Evolutionary conservation across 2,329 filamentous ascomycete species (phyloP).

Genomic region (Botrytis porri): DNA sequence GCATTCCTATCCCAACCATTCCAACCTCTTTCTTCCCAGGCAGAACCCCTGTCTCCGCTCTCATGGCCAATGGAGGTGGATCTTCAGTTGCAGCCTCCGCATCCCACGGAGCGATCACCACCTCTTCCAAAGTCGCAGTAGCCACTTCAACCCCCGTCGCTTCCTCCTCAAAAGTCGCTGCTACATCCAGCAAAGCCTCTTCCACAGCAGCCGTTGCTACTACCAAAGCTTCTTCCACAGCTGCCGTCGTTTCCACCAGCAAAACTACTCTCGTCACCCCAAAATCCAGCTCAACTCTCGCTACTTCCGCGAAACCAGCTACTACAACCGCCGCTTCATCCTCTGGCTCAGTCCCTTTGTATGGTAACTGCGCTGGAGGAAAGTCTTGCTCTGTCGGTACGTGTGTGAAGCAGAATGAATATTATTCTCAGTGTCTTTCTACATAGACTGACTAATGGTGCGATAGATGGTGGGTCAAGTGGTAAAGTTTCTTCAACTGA

Average conservation of each 20-base stretch:
- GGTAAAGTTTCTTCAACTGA: background rate
- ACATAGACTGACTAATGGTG: background rate
- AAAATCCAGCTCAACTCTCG: background rate
- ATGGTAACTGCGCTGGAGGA: background rate
- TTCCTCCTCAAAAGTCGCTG: background rate
- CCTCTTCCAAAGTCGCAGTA: background rate
- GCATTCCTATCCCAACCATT: conserved; percentile 31
- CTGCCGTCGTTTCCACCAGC: background rate
- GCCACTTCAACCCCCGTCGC: background rate
- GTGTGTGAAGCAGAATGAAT: background rate
- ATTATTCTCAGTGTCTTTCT: background rate
- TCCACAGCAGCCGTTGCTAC: background rate
- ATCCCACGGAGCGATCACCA: background rate
- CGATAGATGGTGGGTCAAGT: background rate
- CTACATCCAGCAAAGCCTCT: background rate
- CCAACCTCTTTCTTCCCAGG: conserved; percentile 33
- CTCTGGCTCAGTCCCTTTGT: background rate
- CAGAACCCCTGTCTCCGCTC: conserved; percentile 21
- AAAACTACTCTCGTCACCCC: background rate
- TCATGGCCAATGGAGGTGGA: conserved; percentile 6
- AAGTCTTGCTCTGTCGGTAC: conserved; percentile 4
- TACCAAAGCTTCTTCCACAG: background rate
- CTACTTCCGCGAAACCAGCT: background rate
- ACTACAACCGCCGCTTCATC: background rate
- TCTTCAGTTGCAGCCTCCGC: background rate